phyloP scores from a whole-genome alignment of 2,329 filamentous ascomycete genomes.

The Trichoderma atrobrunneum region DNA sequence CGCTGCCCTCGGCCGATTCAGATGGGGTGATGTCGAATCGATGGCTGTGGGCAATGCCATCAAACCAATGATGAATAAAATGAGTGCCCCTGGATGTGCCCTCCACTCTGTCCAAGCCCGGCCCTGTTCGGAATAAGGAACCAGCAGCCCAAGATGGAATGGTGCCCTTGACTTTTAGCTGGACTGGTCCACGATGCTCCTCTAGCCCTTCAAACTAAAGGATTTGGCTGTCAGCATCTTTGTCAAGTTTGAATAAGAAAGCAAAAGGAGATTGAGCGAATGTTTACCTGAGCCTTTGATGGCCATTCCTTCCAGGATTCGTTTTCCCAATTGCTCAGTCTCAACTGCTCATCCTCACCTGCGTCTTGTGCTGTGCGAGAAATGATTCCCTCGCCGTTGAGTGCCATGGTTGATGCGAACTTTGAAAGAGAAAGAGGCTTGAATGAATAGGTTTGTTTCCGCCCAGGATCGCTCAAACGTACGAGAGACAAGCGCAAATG shows the following conservation, averaged over 20 bases:
- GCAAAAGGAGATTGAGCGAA: too few species aligned
- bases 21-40: constrained; percentile 64
- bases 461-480: not conserved
- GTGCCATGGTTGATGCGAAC: constrained; percentile 24
- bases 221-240: not conserved
- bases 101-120: constrained; percentile 62
- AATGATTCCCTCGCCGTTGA: constrained; percentile 29
- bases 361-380: constrained; percentile 31
- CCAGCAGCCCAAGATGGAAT: constrained; percentile 73
- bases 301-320: constrained; percentile 45
- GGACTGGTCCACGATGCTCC: constrained; percentile 63
- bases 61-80: constrained; percentile 74
- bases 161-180: constrained; percentile 59
- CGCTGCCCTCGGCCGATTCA: constrained; percentile 26
- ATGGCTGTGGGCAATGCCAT: constrained; percentile 69
- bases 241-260: not conserved
- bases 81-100: constrained; percentile 57
- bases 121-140: constrained; percentile 70
- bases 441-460: not conserved
- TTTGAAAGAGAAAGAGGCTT: not conserved
- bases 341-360: constrained; percentile 26
- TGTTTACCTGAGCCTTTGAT: constrained; percentile 45
- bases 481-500: not conserved
- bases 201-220: constrained; percentile 64
- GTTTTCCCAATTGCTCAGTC: constrained; percentile 29